phyloP scores from a whole-genome alignment of 140 eudicot species.

The Oenanthe javanica region DNA sequence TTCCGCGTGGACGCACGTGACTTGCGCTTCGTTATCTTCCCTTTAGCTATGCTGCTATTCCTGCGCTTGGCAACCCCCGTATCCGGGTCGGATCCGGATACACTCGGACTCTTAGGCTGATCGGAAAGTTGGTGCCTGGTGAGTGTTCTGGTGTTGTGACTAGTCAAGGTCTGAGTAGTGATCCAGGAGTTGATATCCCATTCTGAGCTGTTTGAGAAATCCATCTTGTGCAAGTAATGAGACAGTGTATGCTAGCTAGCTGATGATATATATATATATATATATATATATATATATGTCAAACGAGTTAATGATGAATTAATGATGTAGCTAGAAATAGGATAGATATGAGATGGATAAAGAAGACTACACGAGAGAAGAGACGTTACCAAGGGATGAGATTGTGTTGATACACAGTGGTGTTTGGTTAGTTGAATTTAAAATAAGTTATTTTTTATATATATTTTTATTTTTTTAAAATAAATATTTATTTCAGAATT shows the following conservation, averaged over 20 bases:
- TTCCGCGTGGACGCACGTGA: conserved; percentile 61
- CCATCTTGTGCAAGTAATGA: conserved; percentile 19
- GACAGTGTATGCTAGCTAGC: background rate
- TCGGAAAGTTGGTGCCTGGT: conserved; percentile 33
- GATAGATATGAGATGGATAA: background rate
- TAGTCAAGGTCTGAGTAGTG: conserved; percentile 41
- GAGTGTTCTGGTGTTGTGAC: conserved; percentile 42
- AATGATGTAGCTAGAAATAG: background rate
- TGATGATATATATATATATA: no score
- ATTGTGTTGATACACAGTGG: conserved; percentile 13
- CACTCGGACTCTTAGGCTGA: conserved; percentile 23
- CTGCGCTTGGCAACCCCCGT: conserved; percentile 30
- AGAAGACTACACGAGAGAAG: background rate
- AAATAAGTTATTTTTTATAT: no score
- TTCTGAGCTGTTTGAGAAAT: conserved; percentile 43
- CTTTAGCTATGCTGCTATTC: conserved; percentile 7
- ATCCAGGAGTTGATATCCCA: conserved; percentile 69
- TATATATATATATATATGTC: no score
- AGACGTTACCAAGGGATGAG: conserved; percentile 6
- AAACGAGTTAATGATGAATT: background rate
- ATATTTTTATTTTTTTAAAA: no score
- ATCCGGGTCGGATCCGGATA: conserved; percentile 64
- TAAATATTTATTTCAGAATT: no score
- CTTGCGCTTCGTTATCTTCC: conserved; percentile 47
- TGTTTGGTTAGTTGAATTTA: no score